These are phyloP conservation scores for Parathielavia hyrcaniae DNA, from an alignment of 495 filamentous ascomycete species.

Conservation along the genomic window DNA sequence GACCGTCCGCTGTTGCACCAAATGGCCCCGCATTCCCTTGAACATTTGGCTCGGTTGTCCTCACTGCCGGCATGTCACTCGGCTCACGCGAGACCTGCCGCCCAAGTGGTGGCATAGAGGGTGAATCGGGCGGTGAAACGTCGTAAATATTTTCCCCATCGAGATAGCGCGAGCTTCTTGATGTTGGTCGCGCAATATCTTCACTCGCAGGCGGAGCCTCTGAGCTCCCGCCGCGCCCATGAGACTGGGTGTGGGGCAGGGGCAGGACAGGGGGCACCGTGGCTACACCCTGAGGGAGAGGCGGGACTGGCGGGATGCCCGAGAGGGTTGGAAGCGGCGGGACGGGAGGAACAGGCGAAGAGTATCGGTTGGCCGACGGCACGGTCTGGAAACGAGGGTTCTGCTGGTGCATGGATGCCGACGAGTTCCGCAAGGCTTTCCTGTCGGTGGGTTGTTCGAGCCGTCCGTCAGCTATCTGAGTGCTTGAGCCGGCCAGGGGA, in stretches of 20 bases:
- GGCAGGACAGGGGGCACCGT: slow-evolving; percentile 11
- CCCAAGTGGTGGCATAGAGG: slow-evolving; percentile 19
- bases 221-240: slow-evolving; percentile 19
- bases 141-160: slow-evolving; percentile 47
- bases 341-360: slow-evolving; percentile 20
- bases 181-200: slow-evolving; percentile 16
- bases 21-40: slow-evolving; percentile 8
- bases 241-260: slow-evolving; percentile 8
- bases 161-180: slow-evolving; percentile 25
- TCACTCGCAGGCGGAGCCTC: slow-evolving; percentile 4
- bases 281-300: slow-evolving; percentile 6
- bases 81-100: slow-evolving; percentile 14
- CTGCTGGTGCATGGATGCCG: slow-evolving; percentile 17
- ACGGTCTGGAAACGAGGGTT: slow-evolving; percentile 20
- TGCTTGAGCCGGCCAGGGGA: slow-evolving; percentile 23
- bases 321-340: slow-evolving; percentile 26
- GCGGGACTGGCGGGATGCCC: slow-evolving; percentile 21
- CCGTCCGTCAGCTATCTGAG: not conserved
- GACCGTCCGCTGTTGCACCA: slow-evolving; percentile 5
- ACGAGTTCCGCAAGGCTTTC: slow-evolving; percentile 12
- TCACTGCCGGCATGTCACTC: slow-evolving; percentile 22
- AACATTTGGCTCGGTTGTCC: slow-evolving; percentile 10
- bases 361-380: slow-evolving; percentile 12
- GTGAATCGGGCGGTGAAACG: slow-evolving; percentile 50
- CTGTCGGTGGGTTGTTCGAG: not conserved